Evolutionary conservation across 768 basidiomycete species (phyloP).

Genomic region (Postia placenta): DNA sequence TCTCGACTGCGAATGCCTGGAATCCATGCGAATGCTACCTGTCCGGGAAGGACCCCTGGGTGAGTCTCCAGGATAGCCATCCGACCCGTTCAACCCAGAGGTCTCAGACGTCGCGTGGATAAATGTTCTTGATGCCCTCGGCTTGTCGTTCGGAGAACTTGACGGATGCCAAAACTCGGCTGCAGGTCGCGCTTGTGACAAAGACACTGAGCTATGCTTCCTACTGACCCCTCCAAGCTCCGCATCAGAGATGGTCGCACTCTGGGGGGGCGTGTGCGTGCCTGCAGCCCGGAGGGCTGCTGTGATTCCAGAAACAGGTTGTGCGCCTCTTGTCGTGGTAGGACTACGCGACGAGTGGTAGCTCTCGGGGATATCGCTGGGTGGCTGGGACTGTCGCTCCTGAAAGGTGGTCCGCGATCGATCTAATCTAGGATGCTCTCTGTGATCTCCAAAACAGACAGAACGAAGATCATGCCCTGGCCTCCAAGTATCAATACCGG

Average conservation of each 20-base stretch:
- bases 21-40: slow-evolving; percentile 10
- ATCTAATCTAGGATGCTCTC: slow-evolving; percentile 9
- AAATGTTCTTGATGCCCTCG: slow-evolving; percentile 32
- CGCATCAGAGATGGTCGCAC: background rate
- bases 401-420: slow-evolving; percentile 12
- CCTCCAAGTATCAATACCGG: background rate
- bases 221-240: slow-evolving; percentile 21
- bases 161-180: slow-evolving; percentile 48
- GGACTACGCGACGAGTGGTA: no score
- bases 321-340: background rate
- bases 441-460: background rate
- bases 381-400: slow-evolving; percentile 6
- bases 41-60: slow-evolving; percentile 32
- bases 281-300: background rate
- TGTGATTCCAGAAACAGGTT: background rate
- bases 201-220: slow-evolving; percentile 29
- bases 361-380: no score
- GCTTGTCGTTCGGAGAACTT: slow-evolving; percentile 36
- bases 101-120: slow-evolving; percentile 34
- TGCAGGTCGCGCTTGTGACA: slow-evolving; percentile 18
- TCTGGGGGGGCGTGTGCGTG: slow-evolving; percentile 1
- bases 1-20: background rate
- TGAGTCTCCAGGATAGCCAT: slow-evolving; percentile 36
- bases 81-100: slow-evolving; percentile 5
- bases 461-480: background rate